Conservation (phyloP, 495 filamentous ascomycete species). For the Aspergillus hancockii region DNA sequence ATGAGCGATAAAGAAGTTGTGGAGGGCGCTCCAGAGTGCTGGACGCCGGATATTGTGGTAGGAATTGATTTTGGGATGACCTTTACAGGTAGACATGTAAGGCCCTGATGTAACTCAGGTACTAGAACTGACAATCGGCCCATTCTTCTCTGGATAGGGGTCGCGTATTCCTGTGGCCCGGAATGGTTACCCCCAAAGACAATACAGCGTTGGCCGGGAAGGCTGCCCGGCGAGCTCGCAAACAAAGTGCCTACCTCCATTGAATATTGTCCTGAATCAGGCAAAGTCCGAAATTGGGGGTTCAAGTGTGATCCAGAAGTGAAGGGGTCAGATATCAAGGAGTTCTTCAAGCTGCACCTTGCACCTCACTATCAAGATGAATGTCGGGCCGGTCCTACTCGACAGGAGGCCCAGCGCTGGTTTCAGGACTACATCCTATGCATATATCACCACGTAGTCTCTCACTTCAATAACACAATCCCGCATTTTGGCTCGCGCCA, state of each 20-base stretch:
- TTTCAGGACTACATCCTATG: conserved; percentile 56
- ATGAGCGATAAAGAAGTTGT: conserved; percentile 29
- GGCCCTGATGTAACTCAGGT: neutral
- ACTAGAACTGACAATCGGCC: neutral
- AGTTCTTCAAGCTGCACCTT: conserved; percentile 66
- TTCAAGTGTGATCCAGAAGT: conserved; percentile 54
- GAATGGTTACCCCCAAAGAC: conserved; percentile 51
- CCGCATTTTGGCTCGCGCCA: conserved; percentile 47
- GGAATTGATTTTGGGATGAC: conserved; percentile 66
- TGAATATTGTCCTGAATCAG: conserved; percentile 46
- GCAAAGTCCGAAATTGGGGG: conserved; percentile 53
- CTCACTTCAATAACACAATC: conserved; percentile 44
- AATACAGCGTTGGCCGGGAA: conserved; percentile 64
- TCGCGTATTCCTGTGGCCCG: conserved; percentile 52
- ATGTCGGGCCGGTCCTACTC: conserved; percentile 32
- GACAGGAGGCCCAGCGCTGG: conserved; percentile 52
- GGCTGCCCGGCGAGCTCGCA: conserved; percentile 48
- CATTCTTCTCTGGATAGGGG: conserved; percentile 37
- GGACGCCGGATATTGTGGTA: conserved; percentile 54
- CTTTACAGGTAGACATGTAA: conserved; percentile 49
- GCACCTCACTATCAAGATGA: conserved; percentile 45
- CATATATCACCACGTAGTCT: conserved; percentile 55
- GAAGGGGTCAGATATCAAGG: conserved; percentile 37
- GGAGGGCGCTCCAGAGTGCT: conserved; percentile 9
- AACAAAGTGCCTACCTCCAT: conserved; percentile 63